Percentiles rank a stretch among this genome's conserved stretches.
Evolutionary conservation across 2,329 filamentous ascomycete genomes (phyloP).

Genomic region (Dactylella cylindrospora): DNA sequence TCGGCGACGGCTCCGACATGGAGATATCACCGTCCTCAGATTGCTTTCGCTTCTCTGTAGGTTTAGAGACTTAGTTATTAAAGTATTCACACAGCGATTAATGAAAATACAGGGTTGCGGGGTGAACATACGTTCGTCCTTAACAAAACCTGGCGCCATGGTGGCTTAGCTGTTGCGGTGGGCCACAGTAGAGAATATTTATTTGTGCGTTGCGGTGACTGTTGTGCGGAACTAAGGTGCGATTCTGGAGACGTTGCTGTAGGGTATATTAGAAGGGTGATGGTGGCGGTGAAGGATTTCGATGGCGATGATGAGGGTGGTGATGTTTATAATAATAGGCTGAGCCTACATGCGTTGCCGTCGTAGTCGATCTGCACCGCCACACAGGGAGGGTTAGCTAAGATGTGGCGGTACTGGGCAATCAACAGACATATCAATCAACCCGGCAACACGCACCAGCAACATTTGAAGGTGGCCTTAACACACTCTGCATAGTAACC

Average conservation of each 20-base stretch:
- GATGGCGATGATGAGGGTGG: not conserved
- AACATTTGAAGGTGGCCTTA: conserved; percentile 12
- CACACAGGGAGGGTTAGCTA: not conserved
- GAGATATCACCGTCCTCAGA: conserved; percentile 39
- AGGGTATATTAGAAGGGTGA: too few species aligned
- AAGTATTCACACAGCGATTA: too few species aligned
- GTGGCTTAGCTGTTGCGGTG: not conserved
- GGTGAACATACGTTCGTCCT: conserved; percentile 33
- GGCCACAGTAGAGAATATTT: not conserved
- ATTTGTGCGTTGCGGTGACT: too few species aligned
- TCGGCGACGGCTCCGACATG: conserved; percentile 41
- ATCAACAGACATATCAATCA: too few species aligned
- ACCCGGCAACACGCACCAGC: conserved; percentile 6
- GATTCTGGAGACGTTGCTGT: too few species aligned
- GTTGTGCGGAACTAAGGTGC: too few species aligned
- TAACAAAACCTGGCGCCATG: conserved; percentile 33
- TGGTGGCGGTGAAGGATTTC: not conserved
- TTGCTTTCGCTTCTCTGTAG: conserved; percentile 30
- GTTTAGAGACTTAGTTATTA: not conserved
- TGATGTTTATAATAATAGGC: not conserved
- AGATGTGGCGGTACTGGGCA: conserved; percentile 5
- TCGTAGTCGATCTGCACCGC: not conserved
- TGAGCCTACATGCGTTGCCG: not conserved
- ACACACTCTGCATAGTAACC: not conserved
- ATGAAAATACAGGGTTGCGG: not conserved